Percentiles rank a stretch among this genome's conserved stretches.
phyloP scores from a whole-genome alignment of 2,329 filamentous ascomycete genomes.

The Pseudogymnoascus sp. region DNA sequence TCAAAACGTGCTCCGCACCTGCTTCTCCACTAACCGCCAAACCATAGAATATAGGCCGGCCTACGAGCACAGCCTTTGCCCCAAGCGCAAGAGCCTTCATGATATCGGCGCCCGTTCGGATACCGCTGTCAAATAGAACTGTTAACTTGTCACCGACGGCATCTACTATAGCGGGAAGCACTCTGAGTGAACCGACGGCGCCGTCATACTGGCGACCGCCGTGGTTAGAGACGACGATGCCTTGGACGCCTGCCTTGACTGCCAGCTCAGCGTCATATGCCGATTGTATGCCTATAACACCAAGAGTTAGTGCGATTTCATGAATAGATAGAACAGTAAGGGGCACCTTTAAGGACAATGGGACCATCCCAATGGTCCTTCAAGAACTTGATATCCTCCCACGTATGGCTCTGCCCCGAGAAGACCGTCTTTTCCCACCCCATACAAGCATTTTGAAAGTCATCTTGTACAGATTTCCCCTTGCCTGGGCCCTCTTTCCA shows the following conservation, averaged over 20 bases:
- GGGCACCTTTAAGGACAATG: constrained; percentile 37
- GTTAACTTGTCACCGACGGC: constrained; percentile 27
- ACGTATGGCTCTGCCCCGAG: constrained; percentile 54
- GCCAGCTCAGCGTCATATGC: constrained; percentile 52
- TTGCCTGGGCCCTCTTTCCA: constrained; percentile 32
- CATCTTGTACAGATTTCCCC: constrained; percentile 43
- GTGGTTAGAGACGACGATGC: constrained; percentile 51
- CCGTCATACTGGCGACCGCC: constrained; percentile 54
- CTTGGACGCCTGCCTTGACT: constrained; percentile 48
- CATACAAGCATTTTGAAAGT: constrained; percentile 46
- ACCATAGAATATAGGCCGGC: constrained; percentile 52
- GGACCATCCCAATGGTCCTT: constrained; percentile 52
- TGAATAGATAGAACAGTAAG: background rate
- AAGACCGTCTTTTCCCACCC: constrained; percentile 57
- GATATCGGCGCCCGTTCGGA: constrained; percentile 48
- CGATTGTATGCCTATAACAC: constrained; percentile 47
- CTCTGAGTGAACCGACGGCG: constrained; percentile 49
- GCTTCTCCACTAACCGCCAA: constrained; percentile 51
- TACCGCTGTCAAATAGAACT: constrained; percentile 53
- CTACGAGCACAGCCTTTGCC: constrained; percentile 54
- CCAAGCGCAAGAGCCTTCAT: constrained; percentile 54
- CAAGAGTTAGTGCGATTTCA: constrained; percentile 54
- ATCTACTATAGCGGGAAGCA: constrained; percentile 47
- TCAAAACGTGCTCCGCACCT: constrained; percentile 54
- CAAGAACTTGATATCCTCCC: constrained; percentile 55